Base-by-base conservation (phyloP, 805 yeast species). In the Myxozyma vanderwaltii region DNA sequence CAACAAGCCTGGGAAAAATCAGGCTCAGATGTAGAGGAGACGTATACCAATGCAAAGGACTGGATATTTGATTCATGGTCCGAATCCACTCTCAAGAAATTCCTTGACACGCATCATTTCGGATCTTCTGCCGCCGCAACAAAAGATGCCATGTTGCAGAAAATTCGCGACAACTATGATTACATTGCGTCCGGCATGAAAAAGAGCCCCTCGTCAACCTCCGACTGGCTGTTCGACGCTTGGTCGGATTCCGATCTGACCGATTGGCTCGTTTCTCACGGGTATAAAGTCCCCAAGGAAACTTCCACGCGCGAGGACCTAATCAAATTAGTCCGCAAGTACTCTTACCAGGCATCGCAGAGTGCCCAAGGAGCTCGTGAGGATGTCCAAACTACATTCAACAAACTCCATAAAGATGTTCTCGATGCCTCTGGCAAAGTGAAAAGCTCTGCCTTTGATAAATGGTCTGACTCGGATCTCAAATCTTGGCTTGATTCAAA, bases 401-500 rank as follows among this genome's bases (percentile, higher is more conserved):
- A 71, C 49, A 55, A 75, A 44, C 65, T 74, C 26, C 65, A 71
- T 41, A 60, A 75, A 43, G 56, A 66, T 17, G 58, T 78, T 19
- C 67, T 71, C 54, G 80, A 76, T 61, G 66, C 67, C 46, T 61
- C 70, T 7, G 79, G 80, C 19, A 51, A 66, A 24, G 66, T 78
- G 36, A 67, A 69, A 56, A 76, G 72, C 54, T 68, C 69, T 24
- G 73, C 77, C n/a, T 69, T 76, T 49, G 76, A 76, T 49, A 57
- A 71, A 24, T 77, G 82, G 79, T 69, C 77, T 21, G 73, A 74
- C 50, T 69, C 76, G 3, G 78, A 76, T 58, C 64, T 80, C 44
- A 68, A 74, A 63, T 72, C 70, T 41, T 80, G 82, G 82, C 70
- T 78, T 12, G 74, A 74, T 51, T 66, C 70, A 54, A 78, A 79